Percentiles rank a stretch among this genome's conserved stretches.
Evolutionary conservation across 352 stramenopile genomes (phyloP).

Genomic region (Halophytophthora batemanensis): DNA sequence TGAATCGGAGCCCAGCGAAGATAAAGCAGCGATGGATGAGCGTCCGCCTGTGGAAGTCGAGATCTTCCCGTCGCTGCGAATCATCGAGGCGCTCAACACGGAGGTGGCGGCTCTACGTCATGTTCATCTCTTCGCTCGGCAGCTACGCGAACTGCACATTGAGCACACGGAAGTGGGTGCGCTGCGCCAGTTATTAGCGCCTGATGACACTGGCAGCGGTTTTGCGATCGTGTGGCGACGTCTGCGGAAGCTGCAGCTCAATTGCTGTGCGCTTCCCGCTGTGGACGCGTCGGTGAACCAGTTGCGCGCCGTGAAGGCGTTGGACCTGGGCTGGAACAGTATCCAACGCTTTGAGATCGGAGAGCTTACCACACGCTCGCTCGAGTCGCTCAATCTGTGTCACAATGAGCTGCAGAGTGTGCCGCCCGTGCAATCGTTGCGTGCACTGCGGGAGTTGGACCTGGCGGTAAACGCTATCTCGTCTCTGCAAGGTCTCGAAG

Average conservation of each 20-base stretch:
- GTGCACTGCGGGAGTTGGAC: slow-evolving; percentile 47
- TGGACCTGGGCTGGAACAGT: slow-evolving; percentile 76
- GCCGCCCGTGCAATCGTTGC: slow-evolving; percentile 40
- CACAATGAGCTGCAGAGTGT: slow-evolving; percentile 59
- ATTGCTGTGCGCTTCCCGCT: slow-evolving; percentile 50
- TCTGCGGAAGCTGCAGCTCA: slow-evolving; percentile 59
- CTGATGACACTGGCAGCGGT: background rate
- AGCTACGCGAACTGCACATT: slow-evolving; percentile 64
- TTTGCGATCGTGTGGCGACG: slow-evolving; percentile 32
- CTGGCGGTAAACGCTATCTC: slow-evolving; percentile 64
- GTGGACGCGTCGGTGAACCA: slow-evolving; percentile 60
- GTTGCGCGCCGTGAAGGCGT: slow-evolving; percentile 32
- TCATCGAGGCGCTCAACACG: slow-evolving; percentile 62
- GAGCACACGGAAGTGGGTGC: slow-evolving; percentile 56
- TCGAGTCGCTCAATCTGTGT: slow-evolving; percentile 60
- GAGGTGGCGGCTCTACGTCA: slow-evolving; percentile 37
- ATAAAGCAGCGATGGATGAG: background rate
- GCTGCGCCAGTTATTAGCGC: slow-evolving; percentile 45
- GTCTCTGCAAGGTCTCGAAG: slow-evolving; percentile 52
- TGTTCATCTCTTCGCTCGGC: slow-evolving; percentile 65
- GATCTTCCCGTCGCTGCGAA: slow-evolving; percentile 74
- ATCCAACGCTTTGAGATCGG: slow-evolving; percentile 40
- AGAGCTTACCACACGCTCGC: slow-evolving; percentile 21
- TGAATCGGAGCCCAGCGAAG: background rate
- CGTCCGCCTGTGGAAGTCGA: slow-evolving; percentile 56